A percentile compares a stretch with the other conserved stretches of the same genome.
phyloP scores from a whole-genome alignment of 2,329 filamentous ascomycete species.

The Pyricularia sp. region DNA sequence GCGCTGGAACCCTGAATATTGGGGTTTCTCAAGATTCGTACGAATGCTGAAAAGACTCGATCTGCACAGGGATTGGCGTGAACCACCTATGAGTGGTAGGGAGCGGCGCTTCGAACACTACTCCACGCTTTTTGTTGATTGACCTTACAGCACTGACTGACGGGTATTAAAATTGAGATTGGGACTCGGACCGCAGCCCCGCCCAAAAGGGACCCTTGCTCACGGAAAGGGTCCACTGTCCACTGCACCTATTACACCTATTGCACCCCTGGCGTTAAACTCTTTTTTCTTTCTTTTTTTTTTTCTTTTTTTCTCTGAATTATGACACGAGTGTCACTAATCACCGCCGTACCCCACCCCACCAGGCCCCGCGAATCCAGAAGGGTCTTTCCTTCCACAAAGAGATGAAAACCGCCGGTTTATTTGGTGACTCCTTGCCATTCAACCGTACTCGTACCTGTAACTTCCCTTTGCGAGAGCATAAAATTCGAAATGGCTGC shows the following conservation, averaged over 20 bases:
- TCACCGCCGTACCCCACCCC: not conserved
- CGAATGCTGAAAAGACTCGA: not conserved
- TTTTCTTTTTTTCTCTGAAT: too few relatives aligned
- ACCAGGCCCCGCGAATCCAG: not conserved
- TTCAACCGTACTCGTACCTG: not conserved
- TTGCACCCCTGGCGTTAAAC: too few relatives aligned
- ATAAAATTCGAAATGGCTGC: not conserved
- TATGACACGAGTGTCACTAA: too few relatives aligned
- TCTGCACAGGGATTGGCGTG: not conserved
- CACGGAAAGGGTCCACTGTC: too few relatives aligned
- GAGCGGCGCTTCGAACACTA: not conserved
- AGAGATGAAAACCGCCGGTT: not conserved
- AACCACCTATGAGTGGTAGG: not conserved
- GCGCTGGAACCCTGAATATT: not conserved
- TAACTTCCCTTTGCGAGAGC: not conserved
- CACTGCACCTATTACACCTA: too few relatives aligned
- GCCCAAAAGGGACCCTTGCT: too few relatives aligned
- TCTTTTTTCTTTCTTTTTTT: too few relatives aligned
- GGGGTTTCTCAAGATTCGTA: not conserved
- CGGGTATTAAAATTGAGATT: not conserved
- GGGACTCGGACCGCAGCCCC: not conserved
- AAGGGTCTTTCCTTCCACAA: not conserved
- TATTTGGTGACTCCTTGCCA: not conserved
- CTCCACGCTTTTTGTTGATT: too few relatives aligned
- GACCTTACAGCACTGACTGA: too few relatives aligned